Evolutionary conservation across 306 rosid species (phyloP).

Genomic region (Gleditsia sinensis): DNA sequence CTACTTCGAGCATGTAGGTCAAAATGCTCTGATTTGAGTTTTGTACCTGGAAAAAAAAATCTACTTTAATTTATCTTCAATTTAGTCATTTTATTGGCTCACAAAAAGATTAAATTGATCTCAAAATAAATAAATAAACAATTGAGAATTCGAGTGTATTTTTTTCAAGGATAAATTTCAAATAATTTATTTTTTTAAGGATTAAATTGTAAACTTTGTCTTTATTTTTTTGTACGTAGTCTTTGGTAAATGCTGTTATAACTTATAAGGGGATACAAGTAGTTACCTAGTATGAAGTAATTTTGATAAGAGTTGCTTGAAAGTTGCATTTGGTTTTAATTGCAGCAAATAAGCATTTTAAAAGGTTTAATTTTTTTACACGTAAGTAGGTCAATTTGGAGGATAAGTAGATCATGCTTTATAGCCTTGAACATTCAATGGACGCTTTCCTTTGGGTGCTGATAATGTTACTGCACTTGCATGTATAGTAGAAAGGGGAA

Average conservation of each 20-base stretch:
- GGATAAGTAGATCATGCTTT: neutral
- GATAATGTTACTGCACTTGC: neutral
- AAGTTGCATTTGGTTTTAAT: slow-evolving; percentile 7
- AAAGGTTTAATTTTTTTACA: neutral
- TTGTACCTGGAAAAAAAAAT: too few relatives aligned
- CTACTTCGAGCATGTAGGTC: too few relatives aligned
- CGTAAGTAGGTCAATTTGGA: neutral
- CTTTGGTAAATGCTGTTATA: slow-evolving; percentile 11
- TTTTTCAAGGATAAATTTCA: too few relatives aligned
- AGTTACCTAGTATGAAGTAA: neutral
- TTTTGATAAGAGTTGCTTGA: neutral
- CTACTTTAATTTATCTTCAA: too few relatives aligned
- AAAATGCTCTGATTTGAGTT: too few relatives aligned
- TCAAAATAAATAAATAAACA: too few relatives aligned
- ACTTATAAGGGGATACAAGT: neutral
- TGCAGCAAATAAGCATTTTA: neutral
- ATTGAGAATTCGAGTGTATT: too few relatives aligned
- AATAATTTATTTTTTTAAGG: too few relatives aligned
- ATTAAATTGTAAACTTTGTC: too few relatives aligned
- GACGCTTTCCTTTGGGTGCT: neutral
- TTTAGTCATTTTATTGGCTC: too few relatives aligned
- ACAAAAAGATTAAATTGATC: too few relatives aligned
- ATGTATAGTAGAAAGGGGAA: neutral
- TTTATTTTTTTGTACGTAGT: neutral
- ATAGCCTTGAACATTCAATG: too few relatives aligned